Evolutionary conservation across 2,329 filamentous ascomycete genomes (phyloP).

Genomic region (Penicillium sp.): DNA sequence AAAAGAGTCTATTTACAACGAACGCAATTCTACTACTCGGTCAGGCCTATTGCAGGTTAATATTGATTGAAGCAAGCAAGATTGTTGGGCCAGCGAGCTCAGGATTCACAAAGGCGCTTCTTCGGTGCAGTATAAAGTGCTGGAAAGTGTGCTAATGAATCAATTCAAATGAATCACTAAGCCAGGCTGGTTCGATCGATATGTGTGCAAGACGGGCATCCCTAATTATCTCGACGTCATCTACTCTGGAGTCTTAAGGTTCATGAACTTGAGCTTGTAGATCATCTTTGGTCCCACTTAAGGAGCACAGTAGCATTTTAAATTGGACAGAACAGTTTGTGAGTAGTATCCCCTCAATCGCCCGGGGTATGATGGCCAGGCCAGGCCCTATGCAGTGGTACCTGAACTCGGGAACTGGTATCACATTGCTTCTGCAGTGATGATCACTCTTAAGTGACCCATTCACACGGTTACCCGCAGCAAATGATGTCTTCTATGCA

Average conservation of each 20-base stretch:
- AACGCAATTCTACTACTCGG: too few relatives aligned
- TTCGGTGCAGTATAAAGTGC: background rate
- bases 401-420: slow-evolving; percentile 13
- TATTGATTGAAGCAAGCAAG: background rate
- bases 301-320: background rate
- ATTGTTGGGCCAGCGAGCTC: background rate
- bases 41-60: background rate
- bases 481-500: background rate
- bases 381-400: slow-evolving; percentile 18
- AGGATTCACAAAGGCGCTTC: background rate
- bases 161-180: background rate
- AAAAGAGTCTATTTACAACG: background rate
- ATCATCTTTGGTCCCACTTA: background rate
- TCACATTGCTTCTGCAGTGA: slow-evolving; percentile 17
- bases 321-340: background rate
- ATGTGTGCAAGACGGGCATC: background rate
- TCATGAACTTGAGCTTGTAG: background rate
- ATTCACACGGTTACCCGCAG: background rate
- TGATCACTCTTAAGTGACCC: slow-evolving; percentile 12
- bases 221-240: background rate
- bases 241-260: background rate
- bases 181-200: background rate
- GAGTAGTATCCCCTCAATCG: background rate
- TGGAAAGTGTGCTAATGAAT: background rate
- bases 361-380: background rate